Base-by-base conservation (phyloP, 345 rosid genomes). In the Stellera chamaejasme region DNA sequence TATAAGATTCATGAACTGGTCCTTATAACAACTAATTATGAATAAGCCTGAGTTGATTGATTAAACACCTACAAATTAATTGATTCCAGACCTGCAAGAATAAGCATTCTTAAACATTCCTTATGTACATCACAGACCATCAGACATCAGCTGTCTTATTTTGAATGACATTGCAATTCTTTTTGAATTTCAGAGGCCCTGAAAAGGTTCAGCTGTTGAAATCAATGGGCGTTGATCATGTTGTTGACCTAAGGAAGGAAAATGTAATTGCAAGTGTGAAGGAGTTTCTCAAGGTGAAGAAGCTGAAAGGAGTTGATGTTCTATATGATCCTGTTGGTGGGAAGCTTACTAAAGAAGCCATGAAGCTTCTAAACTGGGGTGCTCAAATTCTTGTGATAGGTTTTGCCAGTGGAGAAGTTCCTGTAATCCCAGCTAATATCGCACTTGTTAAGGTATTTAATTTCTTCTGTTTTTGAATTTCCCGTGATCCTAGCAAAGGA, bases 251-350 rank as follows among this genome's bases (percentile, higher is more conserved):
- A 58, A 77, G 76, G 51, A 73, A 70, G 62, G 90, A 83, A 52
- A 83, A 78, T 62, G 71, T 93, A 36, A 93, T 67, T 23, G 45
- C 60, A 6, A 87, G 96, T 52, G 88, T 83, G 16, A 89, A 81
- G 76, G 84, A 70, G 70, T 89, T 84, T 50, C 87, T 92, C 61
- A 84, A 78, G 75, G 56, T 72, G 12, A 83, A 75, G 61, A 84
- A 82, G 67, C 90, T 93, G 14, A 87, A 62, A 77, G 97, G 97
- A 51, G 85, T 93, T 32, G 92, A 87, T 71, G 85, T 89, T 39
- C 66, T 89, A 25, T 89, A 83, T 69, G 96, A 89, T 80, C 96
- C 95, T 52, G 97, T 93, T 14, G 96, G 95, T 59, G 92, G 97
- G 58, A 82, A 84, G 74, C 82, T 83, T 43, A 69, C 80, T 16